Base-by-base conservation (phyloP, 495 filamentous ascomycete genomes). In the Talaromyces thailandensis region DNA sequence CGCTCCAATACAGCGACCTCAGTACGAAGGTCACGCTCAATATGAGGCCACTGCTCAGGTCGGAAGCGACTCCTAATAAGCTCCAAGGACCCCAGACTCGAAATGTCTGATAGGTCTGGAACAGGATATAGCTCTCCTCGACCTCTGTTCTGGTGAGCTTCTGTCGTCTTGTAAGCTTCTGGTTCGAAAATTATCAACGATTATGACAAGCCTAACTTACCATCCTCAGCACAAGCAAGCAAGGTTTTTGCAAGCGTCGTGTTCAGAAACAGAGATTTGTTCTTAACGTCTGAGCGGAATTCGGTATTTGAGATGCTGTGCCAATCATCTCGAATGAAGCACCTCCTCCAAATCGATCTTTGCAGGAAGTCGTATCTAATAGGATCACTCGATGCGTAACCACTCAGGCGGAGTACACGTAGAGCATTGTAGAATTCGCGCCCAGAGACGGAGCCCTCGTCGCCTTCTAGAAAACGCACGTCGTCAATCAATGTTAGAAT, bases 331-430 rank as follows among this genome's bases (percentile, higher is more conserved):
- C 82, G 82, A 58, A 92, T 81, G 64, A 86, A 85, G 67, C 89
- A 90, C 40, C 92, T 84, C 65, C 92, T 85, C 92, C 92, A 96
- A 60, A 96, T 87, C 28, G 93, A 79, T 37, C 84, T 85, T 65
- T 88, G 82, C 48, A 85, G 73, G 55, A 80, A 73, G 32, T 85
- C 76, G 43, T 78, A 70, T 35, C 82, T 81, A 2, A 81, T 81
- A n/a, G 71, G 66, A 51, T 80, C 71, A 48, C 67, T 72, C 14
- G 79, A 75, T 25, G 77, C 74, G 64, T 81, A 77, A 23, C 79
- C 79, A 48, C 82, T 79, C 40, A 82, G 76, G 57, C 79, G 79
- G 7, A 93, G 80, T 1, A 88, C 86, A 45, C 83, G 79, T 53
- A 96, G 76, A 45, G 92, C 91, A 28, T 87, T 71, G 68, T 84